Percentiles rank a stretch among this genome's conserved stretches.
Conservation (phyloP, 2,329 filamentous ascomycete genomes). For the Chaetomium sp. region DNA sequence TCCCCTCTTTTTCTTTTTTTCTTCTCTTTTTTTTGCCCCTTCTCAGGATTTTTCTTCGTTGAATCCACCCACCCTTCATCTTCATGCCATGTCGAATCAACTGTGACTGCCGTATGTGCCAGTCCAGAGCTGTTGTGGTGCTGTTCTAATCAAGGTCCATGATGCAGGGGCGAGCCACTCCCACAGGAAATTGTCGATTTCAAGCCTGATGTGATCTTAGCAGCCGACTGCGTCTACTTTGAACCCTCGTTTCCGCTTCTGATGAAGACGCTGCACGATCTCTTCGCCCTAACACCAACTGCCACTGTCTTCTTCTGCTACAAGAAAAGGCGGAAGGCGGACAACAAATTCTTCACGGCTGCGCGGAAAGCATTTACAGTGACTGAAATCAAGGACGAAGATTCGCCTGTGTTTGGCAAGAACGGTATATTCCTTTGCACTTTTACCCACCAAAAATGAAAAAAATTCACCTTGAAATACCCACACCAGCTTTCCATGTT, state of each 20-base stretch:
- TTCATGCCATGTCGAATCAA: no score
- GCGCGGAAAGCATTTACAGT: slow-evolving; percentile 61
- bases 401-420: slow-evolving; percentile 49
- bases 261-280: slow-evolving; percentile 66
- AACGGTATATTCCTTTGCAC: slow-evolving; percentile 56
- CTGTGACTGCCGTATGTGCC: no score
- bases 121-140: background rate
- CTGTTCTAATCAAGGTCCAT: slow-evolving; percentile 17
- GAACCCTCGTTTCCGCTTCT: slow-evolving; percentile 91
- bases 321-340: slow-evolving; percentile 81
- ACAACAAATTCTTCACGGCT: slow-evolving; percentile 67
- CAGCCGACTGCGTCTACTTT: slow-evolving; percentile 95
- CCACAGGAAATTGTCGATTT: slow-evolving; percentile 45
- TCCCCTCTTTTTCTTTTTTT: background rate
- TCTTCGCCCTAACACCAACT: slow-evolving; percentile 65
- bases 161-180: slow-evolving; percentile 53
- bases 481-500: background rate
- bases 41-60: no score
- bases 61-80: no score
- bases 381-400: slow-evolving; percentile 56
- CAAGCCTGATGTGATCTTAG: slow-evolving; percentile 76
- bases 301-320: slow-evolving; percentile 76
- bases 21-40: background rate
- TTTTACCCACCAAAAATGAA: slow-evolving; percentile 37
- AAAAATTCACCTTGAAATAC: background rate